Evolutionary conservation across 2,329 filamentous ascomycete genomes (phyloP), one percentile per base, ranked within the genome.

Genomic region (Magnaporthiopsis incrustans): DNA sequence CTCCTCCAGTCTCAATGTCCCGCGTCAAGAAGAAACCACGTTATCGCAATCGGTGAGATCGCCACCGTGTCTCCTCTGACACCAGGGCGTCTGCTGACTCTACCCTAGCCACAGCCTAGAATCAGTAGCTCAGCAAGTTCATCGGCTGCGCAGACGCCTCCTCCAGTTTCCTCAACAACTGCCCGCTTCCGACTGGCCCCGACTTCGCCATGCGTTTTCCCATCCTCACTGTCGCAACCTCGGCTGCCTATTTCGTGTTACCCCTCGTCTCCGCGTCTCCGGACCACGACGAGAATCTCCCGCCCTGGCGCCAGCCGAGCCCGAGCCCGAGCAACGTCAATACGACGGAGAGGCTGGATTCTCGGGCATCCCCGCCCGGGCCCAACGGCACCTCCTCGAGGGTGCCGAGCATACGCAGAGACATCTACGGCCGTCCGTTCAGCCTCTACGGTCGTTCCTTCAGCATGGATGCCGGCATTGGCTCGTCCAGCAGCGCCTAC

Each of bases 301-400:
- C 7, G 3, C 15, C 38, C 38, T 15, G 22, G 6, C 18, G 38
- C 18, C 15, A 50, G 71, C 58, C 68, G 66, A 5, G 67, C 71
- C 26, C 64, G 70, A 63, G 64, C 68, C 4, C 32, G 65, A 64
- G 33, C 69, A 63, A 18, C 75, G 74, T 67, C 78, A 78, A 68
- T 6, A 30, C 1, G 77, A 78, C 27, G 77, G 78, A 67, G 77
- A 77, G 26, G 78, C 78, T 65, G 77, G 76, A 4, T 75, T 76
- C 66, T 3, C 30, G 30, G 30, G 30, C 30, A 6, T 30, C 30
- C 7, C 4, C 30, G 4, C 30, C 30, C 30, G 30, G 7, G 30
- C 30, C 4, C 30, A 30, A 30, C 30, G 7, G 30, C 30, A 30
- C 30, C 30, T 5, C 4, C 30, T 30, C 30, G 30, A 30, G 30